A percentile compares a stretch with the other conserved stretches of the same genome.
Conservation (phyloP, 164 flowering plant species). For the Umbellularia californica region DNA sequence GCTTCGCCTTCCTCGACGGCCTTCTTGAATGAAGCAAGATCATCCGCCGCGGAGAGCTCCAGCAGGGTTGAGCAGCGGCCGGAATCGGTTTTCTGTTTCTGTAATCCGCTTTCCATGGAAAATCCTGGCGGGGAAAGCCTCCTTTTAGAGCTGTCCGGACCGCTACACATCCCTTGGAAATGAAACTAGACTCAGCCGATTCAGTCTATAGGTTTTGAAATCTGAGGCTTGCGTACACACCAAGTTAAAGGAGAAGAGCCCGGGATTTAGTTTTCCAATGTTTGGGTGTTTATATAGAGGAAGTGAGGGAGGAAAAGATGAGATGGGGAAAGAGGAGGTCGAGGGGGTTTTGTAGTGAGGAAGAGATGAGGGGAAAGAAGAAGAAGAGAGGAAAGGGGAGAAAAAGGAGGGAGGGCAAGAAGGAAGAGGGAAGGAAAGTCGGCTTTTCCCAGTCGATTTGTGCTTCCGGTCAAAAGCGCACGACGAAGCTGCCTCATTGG, state of each 20-base stretch:
- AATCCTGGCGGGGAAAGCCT: background rate
- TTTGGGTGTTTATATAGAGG: background rate
- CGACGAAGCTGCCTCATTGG: background rate
- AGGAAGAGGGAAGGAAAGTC: background rate
- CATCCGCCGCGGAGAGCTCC: conserved; percentile 68
- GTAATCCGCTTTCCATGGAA: background rate
- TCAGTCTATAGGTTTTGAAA: background rate
- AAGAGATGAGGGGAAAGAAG: background rate
- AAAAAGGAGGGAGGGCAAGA: background rate
- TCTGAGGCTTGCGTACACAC: too few species aligned
- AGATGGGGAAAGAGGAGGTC: background rate
- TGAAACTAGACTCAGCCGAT: background rate
- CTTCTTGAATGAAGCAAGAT: conserved; percentile 43
- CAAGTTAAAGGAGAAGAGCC: background rate
- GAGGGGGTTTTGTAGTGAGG: background rate
- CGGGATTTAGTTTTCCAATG: background rate
- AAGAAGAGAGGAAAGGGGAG: background rate
- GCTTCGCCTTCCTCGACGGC: conserved; percentile 49
- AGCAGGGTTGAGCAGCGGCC: conserved; percentile 43
- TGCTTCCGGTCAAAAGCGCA: background rate
- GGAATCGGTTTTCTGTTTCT: background rate
- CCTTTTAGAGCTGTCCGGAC: background rate
- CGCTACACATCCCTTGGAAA: background rate
- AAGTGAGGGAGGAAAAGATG: background rate
- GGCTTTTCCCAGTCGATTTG: background rate